Percentiles rank a stretch among this genome's conserved stretches.
Evolutionary conservation across 2,329 filamentous ascomycete genomes (phyloP).

Genomic region (Venturia oleaginea): DNA sequence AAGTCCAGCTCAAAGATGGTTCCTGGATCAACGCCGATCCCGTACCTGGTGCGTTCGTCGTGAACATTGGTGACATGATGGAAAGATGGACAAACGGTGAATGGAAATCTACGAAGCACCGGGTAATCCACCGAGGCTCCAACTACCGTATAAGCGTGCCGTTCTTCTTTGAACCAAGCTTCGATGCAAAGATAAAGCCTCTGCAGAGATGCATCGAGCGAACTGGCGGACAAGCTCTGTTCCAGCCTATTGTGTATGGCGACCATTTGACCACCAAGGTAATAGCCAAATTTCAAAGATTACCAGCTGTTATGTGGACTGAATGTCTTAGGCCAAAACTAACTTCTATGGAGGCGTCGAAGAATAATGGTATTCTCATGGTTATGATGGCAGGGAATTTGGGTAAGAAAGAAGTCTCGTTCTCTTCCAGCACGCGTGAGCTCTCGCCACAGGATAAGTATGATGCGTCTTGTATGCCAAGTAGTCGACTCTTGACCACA

Average conservation of each 20-base stretch:
- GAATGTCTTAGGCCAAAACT: background rate
- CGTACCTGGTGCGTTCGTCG: conserved; percentile 35
- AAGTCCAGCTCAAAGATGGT: conserved; percentile 33
- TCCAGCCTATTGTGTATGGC: conserved; percentile 31
- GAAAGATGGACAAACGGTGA: conserved; percentile 37
- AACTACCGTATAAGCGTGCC: conserved; percentile 36
- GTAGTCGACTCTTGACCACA: background rate
- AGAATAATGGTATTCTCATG: background rate
- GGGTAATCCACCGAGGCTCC: conserved; percentile 34
- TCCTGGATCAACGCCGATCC: conserved; percentile 39
- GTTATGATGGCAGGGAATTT: background rate
- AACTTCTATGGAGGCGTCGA: background rate
- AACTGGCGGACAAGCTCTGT: conserved; percentile 24
- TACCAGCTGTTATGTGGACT: background rate
- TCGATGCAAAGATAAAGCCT: conserved; percentile 31
- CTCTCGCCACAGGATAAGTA: background rate
- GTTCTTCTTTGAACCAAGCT: conserved; percentile 42
- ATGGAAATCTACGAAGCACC: conserved; percentile 36
- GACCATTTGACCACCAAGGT: conserved; percentile 36
- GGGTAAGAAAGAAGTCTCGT: background rate
- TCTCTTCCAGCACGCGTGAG: no score
- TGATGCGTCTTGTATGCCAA: background rate
- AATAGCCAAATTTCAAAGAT: conserved; percentile 33
- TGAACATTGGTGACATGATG: conserved; percentile 43
- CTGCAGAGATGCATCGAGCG: conserved; percentile 28